Evolutionary conservation across 805 yeast species (phyloP).

Genomic region (Tetrapisispora arboricola): DNA sequence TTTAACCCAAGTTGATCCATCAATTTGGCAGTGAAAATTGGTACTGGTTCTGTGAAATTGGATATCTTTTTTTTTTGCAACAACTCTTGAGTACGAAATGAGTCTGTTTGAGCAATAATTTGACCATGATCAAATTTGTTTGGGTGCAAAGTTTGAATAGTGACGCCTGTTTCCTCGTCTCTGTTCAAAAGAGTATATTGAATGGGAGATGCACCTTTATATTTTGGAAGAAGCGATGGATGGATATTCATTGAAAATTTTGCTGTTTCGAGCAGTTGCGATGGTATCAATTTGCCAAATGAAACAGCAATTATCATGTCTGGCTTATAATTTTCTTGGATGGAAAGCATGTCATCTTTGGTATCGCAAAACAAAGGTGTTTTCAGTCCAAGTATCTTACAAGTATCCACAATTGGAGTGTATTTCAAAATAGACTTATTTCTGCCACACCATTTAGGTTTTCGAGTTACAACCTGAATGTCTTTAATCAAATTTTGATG

Average conservation of each 20-base stretch:
- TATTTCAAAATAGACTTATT: conserved; percentile 37
- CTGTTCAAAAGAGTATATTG: conserved; percentile 65
- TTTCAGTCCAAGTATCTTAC: conserved; percentile 26
- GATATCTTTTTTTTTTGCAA: conserved; percentile 27
- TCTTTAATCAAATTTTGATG: conserved; percentile 16
- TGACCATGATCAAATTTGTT: conserved; percentile 73
- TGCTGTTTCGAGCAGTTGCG: conserved; percentile 37
- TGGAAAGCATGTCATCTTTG: conserved; percentile 8
- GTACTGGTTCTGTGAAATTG: conserved; percentile 8
- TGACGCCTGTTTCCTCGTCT: conserved; percentile 63
- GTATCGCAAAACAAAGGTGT: conserved; percentile 20
- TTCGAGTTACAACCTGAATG: conserved; percentile 54
- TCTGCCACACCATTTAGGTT: conserved; percentile 57
- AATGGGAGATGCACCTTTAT: conserved; percentile 85
- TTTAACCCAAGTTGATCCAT: conserved; percentile 41
- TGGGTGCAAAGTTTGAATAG: conserved; percentile 86
- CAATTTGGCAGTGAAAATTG: conserved; percentile 25
- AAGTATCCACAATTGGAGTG: conserved; percentile 42
- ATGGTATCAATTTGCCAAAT: conserved; percentile 75
- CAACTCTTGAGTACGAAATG: conserved; percentile 10
- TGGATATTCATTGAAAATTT: conserved; percentile 75
- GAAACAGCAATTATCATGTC: conserved; percentile 85
- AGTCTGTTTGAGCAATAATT: conserved; percentile 48
- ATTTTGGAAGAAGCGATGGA: conserved; percentile 76
- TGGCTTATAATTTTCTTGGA: conserved; percentile 23